Conservation (phyloP, 2,329 filamentous ascomycete species). For the Cordyceps fumosorosea region DNA sequence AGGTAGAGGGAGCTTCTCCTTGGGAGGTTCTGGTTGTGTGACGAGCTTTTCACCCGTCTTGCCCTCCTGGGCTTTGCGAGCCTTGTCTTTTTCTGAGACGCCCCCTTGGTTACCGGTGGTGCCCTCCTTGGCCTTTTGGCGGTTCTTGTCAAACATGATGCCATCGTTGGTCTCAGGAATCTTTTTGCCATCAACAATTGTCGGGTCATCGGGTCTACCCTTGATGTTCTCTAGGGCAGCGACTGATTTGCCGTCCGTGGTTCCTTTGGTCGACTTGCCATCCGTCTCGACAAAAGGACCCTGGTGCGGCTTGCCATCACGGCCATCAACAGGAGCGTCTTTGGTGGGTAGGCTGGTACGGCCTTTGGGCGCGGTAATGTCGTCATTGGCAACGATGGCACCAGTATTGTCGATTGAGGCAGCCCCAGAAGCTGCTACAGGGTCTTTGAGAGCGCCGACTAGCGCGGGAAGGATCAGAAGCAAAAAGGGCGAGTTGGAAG, state of each 20-base stretch:
- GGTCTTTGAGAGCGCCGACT: constrained; percentile 32
- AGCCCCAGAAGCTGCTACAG: neutral
- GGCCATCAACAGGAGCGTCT: constrained; percentile 84
- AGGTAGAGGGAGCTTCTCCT: constrained; percentile 75
- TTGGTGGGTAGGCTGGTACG: constrained; percentile 46
- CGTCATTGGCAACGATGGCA: constrained; percentile 19
- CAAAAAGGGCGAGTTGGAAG: constrained; percentile 44
- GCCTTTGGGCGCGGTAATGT: constrained; percentile 23
- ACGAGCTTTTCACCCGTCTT: constrained; percentile 58
- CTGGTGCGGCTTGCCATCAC: constrained; percentile 87
- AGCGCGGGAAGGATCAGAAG: constrained; percentile 49
- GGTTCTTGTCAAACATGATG: constrained; percentile 86
- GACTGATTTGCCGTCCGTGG: constrained; percentile 22
- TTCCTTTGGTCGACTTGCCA: constrained; percentile 23
- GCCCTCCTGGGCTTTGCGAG: constrained; percentile 60
- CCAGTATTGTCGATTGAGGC: neutral
- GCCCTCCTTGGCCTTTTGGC: constrained; percentile 70
- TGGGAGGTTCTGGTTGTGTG: constrained; percentile 76
- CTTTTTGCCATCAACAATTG: constrained; percentile 51
- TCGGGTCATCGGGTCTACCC: constrained; percentile 45
- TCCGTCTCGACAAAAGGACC: constrained; percentile 68
- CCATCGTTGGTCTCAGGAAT: constrained; percentile 64
- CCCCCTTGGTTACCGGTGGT: constrained; percentile 86
- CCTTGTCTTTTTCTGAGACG: constrained; percentile 80
- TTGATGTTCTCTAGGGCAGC: constrained; percentile 33